Evolutionary conservation across 2,329 filamentous ascomycete species (phyloP), one percentile per base, ranked within the genome.

Genomic region (Helotiales sp.): DNA sequence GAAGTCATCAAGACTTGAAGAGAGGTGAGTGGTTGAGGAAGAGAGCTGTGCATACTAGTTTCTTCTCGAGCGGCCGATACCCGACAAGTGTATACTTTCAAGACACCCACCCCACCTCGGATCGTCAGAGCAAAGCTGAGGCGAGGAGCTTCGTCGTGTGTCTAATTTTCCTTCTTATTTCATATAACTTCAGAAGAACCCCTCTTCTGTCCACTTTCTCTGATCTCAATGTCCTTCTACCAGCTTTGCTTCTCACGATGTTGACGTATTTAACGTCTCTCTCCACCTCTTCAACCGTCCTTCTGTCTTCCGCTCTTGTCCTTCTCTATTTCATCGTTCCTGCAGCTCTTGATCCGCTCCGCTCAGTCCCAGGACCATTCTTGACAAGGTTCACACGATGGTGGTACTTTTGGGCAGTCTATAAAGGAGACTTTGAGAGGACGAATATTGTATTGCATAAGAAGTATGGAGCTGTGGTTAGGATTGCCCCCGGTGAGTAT

Each of bases 401-500:
- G 1, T 81, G 78, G 75, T 79, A 79, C 54, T 70, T 79, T 15
- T 59, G 63, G 2, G 70, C 70, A 3, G 67, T 80, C 4, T 69
- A 67, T 10, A 63, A 66, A 1, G 75, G 76, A 13, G 65, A 70
- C 10, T 74, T 78, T 63, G 67, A 77, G 58, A 56, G 71, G 31
- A 66, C 73, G 63, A 72, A 75, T 55, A 71, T 79, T 61, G 58
- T 54, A 0, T 69, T 80, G 2, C 77, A 79, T 54, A 62, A 68
- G 31, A 67, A 71, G 57, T 75, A 78, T 58, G 77, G 76, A 2
- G 44, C 71, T 0, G 67, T 81, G n/a, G 73, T 81, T 0, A 76
- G 79, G 0, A 74, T 81, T 54, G 77, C 76, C 0, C 79, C 78
- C 0, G 72, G 77, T 17, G 74, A 79, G 7, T 81, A 79, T 54